Base-by-base conservation (phyloP, 1,284 basidiomycete species). In the Calocybe gambosa region DNA sequence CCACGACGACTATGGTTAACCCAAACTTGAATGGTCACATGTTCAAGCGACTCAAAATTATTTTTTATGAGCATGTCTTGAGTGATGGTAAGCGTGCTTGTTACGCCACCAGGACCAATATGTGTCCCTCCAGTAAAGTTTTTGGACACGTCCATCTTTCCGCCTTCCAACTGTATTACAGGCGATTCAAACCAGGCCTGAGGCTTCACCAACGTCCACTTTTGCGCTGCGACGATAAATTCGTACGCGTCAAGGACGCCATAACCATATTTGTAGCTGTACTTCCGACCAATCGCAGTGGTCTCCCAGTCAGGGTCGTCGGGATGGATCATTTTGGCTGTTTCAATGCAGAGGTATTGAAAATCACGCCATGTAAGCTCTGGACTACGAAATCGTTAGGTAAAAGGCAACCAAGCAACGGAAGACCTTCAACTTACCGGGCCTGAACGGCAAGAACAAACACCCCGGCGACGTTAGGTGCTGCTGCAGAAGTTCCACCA, bases 401-500 rank as follows among this genome's bases (percentile, higher is more conserved):
- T 34, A 13, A 34, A 13, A 7, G 15, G 6, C 6, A 15, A 2
- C 7, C 8, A 16, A 15, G 15, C 3, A 15, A 3, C 4, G n/a
- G 5, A 16, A 6, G 13, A 16, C n/a, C n/a, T 7, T 23, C 15
- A 10, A 66, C 80, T 54, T 55, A 89, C 89, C 90, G 78, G 37
- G 77, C 87, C 67, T 92, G 75, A 6, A 97, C 70, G 2, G 91
- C 90, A 4, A 97, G 77, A 8, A 91, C 89, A 60, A 93, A 85
- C 35, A 96, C 88, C 21, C 89, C 94, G 3, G 83, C 93, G 23
- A 89, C 94, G 43, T 99, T 89, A 0, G 96, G 96, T 2, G 96
- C 96, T 8, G 96, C 96, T 12, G 96, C 96, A 18, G 93, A 97
- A 0, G 96, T 99, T n/a, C 96, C 96, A 20, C 95, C 96, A 60